Evolutionary conservation across 805 yeast genomes (phyloP).

Genomic region (Lipomyces mesembrius): DNA sequence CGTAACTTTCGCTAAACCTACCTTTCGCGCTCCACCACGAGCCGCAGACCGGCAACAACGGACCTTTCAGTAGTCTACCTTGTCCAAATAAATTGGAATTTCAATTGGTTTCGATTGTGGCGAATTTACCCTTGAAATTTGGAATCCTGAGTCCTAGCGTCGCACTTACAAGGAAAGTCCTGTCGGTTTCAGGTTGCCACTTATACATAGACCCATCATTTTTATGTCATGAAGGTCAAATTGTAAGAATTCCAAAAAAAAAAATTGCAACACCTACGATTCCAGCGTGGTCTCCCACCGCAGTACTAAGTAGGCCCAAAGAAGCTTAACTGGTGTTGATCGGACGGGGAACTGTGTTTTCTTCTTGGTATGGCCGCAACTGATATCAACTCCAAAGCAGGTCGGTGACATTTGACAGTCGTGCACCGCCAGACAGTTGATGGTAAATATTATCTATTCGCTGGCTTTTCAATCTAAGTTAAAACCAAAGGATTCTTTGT

Average conservation of each 20-base stretch:
- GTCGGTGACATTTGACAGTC: background rate
- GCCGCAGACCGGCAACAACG: background rate
- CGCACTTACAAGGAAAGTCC: too few relatives aligned
- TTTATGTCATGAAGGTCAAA: too few relatives aligned
- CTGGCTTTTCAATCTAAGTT: too few relatives aligned
- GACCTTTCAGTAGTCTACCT: background rate
- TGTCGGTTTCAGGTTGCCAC: too few relatives aligned
- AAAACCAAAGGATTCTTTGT: too few relatives aligned
- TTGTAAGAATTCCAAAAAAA: too few relatives aligned
- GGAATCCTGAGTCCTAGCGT: too few relatives aligned
- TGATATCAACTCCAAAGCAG: background rate
- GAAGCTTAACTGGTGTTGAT: constrained; percentile 1
- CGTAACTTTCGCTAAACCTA: background rate
- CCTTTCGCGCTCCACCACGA: background rate
- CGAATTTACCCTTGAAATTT: too few relatives aligned
- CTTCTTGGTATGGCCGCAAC: constrained; percentile 5
- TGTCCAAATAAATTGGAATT: background rate
- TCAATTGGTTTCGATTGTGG: too few relatives aligned
- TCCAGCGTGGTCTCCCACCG: constrained; percentile 5
- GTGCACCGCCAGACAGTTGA: too few relatives aligned
- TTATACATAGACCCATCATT: too few relatives aligned
- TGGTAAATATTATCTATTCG: too few relatives aligned
- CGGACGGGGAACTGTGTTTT: constrained; percentile 4
- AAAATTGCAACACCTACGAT: background rate
- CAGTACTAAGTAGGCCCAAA: constrained; percentile 2